These are phyloP conservation scores for Trichoderma koningii DNA, from an alignment of 2,329 filamentous ascomycete species.

Conservation along the genomic window DNA sequence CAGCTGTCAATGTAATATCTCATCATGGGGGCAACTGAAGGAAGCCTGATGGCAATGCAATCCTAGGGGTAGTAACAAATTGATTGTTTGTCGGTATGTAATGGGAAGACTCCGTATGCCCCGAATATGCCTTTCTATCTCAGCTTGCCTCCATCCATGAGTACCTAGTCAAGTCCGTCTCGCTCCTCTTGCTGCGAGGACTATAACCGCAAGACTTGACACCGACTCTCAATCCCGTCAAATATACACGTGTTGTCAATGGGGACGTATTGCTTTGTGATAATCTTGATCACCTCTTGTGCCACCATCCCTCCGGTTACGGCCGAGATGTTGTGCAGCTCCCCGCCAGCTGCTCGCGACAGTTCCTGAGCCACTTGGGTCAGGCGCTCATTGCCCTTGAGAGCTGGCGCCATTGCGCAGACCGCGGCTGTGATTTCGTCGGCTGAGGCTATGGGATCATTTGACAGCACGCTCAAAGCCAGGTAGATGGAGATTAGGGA, in stretches of 20 bases:
- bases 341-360: slow-evolving; percentile 75
- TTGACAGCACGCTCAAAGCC: slow-evolving; percentile 58
- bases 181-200: background rate
- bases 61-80: too few relatives aligned
- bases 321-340: slow-evolving; percentile 90
- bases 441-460: slow-evolving; percentile 47
- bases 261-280: slow-evolving; percentile 72
- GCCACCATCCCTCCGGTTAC: slow-evolving; percentile 88
- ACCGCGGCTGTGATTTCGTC: slow-evolving; percentile 57
- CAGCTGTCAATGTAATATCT: too few relatives aligned
- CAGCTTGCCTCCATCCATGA: background rate
- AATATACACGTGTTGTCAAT: slow-evolving; percentile 72
- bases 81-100: background rate
- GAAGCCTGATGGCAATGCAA: too few relatives aligned
- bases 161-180: background rate
- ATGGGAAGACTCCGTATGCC: background rate
- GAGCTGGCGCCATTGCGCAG: slow-evolving; percentile 48
- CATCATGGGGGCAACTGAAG: too few relatives aligned
- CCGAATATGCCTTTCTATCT: background rate
- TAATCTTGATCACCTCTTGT: slow-evolving; percentile 94
- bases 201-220: slow-evolving; percentile 56
- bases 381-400: slow-evolving; percentile 53
- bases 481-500: slow-evolving; percentile 72
- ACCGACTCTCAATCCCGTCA: slow-evolving; percentile 66
- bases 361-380: slow-evolving; percentile 64